A percentile compares a stretch with the other conserved stretches of the same genome.
Conservation (phyloP, 345 rosid species). For the Brassica cretica region DNA sequence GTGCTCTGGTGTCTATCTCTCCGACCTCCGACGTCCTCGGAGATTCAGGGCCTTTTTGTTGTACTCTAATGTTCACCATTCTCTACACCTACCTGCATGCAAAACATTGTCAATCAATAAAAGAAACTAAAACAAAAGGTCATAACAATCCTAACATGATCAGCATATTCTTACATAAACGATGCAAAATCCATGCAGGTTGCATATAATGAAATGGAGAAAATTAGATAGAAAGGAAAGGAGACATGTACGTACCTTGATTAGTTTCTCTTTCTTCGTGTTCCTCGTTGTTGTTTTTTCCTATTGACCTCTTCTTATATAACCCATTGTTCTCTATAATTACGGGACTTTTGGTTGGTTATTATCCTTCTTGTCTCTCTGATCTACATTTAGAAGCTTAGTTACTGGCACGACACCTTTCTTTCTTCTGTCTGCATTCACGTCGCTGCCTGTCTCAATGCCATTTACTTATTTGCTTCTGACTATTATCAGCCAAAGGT, state of each 20-base stretch:
- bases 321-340: constrained; percentile 20
- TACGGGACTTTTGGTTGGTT: constrained; percentile 37
- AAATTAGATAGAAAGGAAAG: constrained; percentile 2
- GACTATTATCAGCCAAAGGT: background rate
- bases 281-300: constrained; percentile 1
- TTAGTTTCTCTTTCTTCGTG: constrained; percentile 19
- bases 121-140: background rate
- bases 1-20: constrained; percentile 94
- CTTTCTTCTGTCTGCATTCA: constrained; percentile 33
- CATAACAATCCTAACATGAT: background rate
- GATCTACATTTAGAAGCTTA: constrained; percentile 38
- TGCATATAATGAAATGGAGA: background rate
- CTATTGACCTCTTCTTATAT: constrained; percentile 26
- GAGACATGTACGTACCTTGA: constrained; percentile 24
- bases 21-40: constrained; percentile 72
- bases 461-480: background rate
- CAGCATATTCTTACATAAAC: constrained; percentile 1
- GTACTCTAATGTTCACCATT: constrained; percentile 55
- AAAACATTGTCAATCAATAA: constrained; percentile 16
- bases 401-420: constrained; percentile 39
- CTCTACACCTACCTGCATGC: constrained; percentile 5
- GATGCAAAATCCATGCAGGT: background rate
- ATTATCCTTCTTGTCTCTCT: constrained; percentile 24
- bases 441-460: constrained; percentile 31
- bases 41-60: constrained; percentile 44